phyloP scores from a whole-genome alignment of 179 eudicot genomes.

The Camellia oleifera region DNA sequence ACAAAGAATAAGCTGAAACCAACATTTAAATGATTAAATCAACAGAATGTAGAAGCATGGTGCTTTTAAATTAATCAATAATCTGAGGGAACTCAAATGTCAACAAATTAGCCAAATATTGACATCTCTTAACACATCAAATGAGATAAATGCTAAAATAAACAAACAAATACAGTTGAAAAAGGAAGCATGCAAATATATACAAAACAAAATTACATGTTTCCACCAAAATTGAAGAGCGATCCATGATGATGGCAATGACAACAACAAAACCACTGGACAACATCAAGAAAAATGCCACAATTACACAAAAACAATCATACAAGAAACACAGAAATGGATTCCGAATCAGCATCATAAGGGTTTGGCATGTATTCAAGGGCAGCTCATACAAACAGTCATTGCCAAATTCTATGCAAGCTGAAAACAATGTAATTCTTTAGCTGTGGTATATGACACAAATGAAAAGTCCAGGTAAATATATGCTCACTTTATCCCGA shows the following conservation, averaged over 20 bases:
- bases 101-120: neutral
- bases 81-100: neutral
- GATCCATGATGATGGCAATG: neutral
- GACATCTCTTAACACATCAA: neutral
- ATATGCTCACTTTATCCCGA: slow-evolving; percentile 63
- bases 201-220: too few relatives aligned
- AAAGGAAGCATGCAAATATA: neutral
- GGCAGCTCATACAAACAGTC: neutral
- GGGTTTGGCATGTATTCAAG: neutral
- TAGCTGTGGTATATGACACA: neutral
- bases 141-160: neutral
- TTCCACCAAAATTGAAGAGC: neutral
- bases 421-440: too few relatives aligned
- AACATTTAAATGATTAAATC: slow-evolving; percentile 6
- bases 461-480: neutral
- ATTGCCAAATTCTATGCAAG: neutral
- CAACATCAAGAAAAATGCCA: neutral
- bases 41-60: neutral
- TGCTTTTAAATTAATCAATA: neutral
- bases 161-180: neutral
- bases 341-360: neutral
- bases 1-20: neutral
- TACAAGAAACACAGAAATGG: neutral
- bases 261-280: neutral
- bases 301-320: neutral